A percentile compares a stretch with the other conserved stretches of the same genome.
phyloP scores from a whole-genome alignment of 2,329 filamentous ascomycete species.

The Talaromyces sp. region DNA sequence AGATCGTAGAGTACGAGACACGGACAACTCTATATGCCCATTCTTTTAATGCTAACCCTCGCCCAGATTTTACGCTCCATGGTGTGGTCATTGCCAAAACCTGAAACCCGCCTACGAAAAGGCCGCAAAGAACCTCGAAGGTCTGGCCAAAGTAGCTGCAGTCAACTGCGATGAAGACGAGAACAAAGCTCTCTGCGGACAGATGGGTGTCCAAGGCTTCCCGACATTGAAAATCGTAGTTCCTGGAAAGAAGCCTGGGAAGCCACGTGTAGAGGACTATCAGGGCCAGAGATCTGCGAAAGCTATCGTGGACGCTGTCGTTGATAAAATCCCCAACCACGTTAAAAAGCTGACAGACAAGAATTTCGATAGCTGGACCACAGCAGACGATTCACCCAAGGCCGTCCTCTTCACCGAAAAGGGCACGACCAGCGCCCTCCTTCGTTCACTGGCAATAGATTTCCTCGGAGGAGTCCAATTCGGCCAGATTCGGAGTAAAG shows the following conservation, averaged over 20 bases:
- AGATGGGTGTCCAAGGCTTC: constrained; percentile 87
- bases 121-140: constrained; percentile 80
- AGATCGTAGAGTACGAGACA: constrained; percentile 49
- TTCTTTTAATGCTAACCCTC: constrained; percentile 26
- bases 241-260: constrained; percentile 73
- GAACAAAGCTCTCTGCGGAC: constrained; percentile 82
- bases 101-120: constrained; percentile 95
- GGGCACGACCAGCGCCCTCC: constrained; percentile 73
- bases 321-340: constrained; percentile 84
- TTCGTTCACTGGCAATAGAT: constrained; percentile 83
- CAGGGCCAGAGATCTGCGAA: constrained; percentile 77
- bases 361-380: constrained; percentile 69
- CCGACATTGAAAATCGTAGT: constrained; percentile 91
- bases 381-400: constrained; percentile 64
- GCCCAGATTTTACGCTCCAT: constrained; percentile 88
- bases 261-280: constrained; percentile 85
- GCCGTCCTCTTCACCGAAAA: constrained; percentile 92
- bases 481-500: constrained; percentile 78
- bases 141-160: constrained; percentile 88
- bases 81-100: constrained; percentile 96
- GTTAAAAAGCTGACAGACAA: constrained; percentile 77
- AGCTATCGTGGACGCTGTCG: constrained; percentile 77
- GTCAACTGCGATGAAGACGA: constrained; percentile 89
- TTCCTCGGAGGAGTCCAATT: constrained; percentile 75
- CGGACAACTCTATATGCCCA: constrained; percentile 9